These are phyloP conservation scores for Stagonosporopsis rhizophila DNA, from an alignment of 2,329 filamentous ascomycete species.

Conservation along the genomic window DNA sequence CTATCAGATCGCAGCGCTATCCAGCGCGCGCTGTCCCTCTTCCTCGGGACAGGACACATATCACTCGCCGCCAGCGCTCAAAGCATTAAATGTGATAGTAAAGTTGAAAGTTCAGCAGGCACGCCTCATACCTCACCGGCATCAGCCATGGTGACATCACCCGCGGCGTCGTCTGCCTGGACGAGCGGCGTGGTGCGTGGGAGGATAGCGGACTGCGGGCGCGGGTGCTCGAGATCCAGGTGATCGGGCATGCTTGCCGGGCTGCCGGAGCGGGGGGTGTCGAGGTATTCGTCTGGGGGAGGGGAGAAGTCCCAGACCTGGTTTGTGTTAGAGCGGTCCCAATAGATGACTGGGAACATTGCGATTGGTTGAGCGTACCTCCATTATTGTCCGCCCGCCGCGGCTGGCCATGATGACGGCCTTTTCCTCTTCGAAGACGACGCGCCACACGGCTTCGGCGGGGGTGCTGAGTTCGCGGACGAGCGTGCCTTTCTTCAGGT, in stretches of 20 bases:
- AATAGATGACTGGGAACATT: neutral
- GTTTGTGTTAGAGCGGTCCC: conserved; percentile 36
- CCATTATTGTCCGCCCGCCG: conserved; percentile 90
- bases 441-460: conserved; percentile 94
- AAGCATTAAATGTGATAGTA: conserved; percentile 15
- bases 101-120: neutral
- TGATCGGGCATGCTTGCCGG: conserved; percentile 55
- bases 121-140: conserved; percentile 25
- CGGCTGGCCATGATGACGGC: conserved; percentile 94
- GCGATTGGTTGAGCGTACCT: no score
- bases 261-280: conserved; percentile 48
- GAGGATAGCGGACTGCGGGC: conserved; percentile 43
- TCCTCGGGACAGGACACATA: neutral
- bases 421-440: conserved; percentile 98
- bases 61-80: neutral
- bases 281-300: conserved; percentile 62
- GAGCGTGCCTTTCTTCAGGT: conserved; percentile 86
- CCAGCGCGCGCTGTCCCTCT: no score
- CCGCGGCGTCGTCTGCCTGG: conserved; percentile 28
- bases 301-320: conserved; percentile 96
- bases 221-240: conserved; percentile 39
- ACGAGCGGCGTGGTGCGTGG: conserved; percentile 34
- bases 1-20: no score
- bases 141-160: conserved; percentile 45
- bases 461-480: conserved; percentile 91